Base-by-base conservation (phyloP, 441 rosid species). In the Bruguiera hainesii region DNA sequence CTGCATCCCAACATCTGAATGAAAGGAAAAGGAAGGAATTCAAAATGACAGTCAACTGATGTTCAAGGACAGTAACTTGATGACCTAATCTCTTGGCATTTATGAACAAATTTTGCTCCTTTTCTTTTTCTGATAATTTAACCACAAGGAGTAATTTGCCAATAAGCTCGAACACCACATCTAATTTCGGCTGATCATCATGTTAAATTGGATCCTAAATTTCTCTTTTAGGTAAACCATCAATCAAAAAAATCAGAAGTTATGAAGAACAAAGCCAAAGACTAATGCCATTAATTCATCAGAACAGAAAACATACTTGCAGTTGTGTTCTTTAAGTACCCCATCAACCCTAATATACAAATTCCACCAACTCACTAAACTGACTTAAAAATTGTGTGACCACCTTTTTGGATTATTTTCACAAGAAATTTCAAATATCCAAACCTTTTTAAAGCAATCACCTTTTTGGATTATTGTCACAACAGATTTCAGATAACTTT, bases 1-100 rank as follows among this genome's bases (percentile, higher is more conserved):
- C 65, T 79, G 78, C 98, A 91, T 26, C 89, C 93, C 77, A 93
- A 75, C 97, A 93, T 89, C 95, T 93, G 81, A 70, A 68, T 35
- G 50, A 67, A 57, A 76, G 57, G 46, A 51, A 70, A 39, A 13
- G 25, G 64, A 15, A 53, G 60, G 19, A 49, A 16, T 21, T 37
- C 31, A 76, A 35, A 30, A 61, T 56, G 59, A 55, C 35, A 50
- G 53, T 26, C 71, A 8, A 60, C 66, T 52, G 35, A 63, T 33
- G 37, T 20, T 26, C 30, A 37, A 46, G 29, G 58, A 57, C 0
- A 23, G 11, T 6, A 66, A 37, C n/a, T 30, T 9, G n/a, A 64
- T 21, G 48, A 21, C 9, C 33, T 29, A 53, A 56, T 46, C 16
- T n/a, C 16, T 11, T 60, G 33, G 9, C 18, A 4, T 5, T 11